Base-by-base conservation (phyloP, 1,284 basidiomycete species). In the Phellopilus nigrolimitatus region DNA sequence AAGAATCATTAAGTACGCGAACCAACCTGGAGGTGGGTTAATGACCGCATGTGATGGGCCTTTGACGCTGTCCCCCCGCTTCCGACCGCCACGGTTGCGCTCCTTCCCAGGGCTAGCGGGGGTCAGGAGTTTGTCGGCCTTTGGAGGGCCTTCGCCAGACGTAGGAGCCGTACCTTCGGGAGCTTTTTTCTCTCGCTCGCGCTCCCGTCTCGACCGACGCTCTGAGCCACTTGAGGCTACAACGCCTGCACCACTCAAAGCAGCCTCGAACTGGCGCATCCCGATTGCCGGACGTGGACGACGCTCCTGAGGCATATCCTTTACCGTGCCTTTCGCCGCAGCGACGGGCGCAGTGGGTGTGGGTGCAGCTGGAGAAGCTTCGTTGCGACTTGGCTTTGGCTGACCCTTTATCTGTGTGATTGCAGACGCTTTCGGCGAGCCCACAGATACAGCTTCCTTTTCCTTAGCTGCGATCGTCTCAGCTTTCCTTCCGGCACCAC, bases 201-300 rank as follows among this genome's bases (percentile, higher is more conserved):
- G 57, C 33, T 58, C 57, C n/a, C 64, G 66, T 45, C 61, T 53
- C 22, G 60, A 64, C 59, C 65, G 70, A 30, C 68, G 65, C 17
- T 70, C 65, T n/a, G 54, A 48, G 15, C 48, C 43, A 22, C 54
- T 12, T 57, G n/a, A 60, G 31, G 57, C 65, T 54, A 59, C 60
- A 13, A 78, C 73, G 2, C 77, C 78, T 0, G 74, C 78, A 2
- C 79, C 76, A 52, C 63, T 83, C 30, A 85, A 65, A 1, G 82
- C 82, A 0, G 77, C 82, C 58, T 84, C 82, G 51, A 85, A 80
- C 43, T 82, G 79, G 19, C 82, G 71, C n/a, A 82, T 58, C 0
- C 79, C 79, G 24, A 85, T 65, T 19, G 80, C 68, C 2, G 82
- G 81, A 4, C 82, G 75, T 6, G 63, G 57, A 33, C 78, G 74